Conservation (phyloP, 805 yeast genomes). For the Myxozyma sirexii region DNA sequence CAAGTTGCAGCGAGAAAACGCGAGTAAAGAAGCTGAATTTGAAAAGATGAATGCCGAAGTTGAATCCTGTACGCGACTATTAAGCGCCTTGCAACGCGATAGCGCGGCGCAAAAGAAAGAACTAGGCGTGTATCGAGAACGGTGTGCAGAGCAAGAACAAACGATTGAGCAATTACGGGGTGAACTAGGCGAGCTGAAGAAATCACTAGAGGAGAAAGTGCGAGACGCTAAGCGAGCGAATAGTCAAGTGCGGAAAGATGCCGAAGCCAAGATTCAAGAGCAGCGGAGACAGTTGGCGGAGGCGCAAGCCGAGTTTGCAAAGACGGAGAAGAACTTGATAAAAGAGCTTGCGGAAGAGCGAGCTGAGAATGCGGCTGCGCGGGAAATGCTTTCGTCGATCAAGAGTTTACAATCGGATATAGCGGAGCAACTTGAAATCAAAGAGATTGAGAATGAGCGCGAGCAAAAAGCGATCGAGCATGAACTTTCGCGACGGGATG, state of each 20-base stretch:
- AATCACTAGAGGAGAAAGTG: background rate
- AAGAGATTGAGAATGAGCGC: constrained; percentile 5
- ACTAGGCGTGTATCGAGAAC: background rate
- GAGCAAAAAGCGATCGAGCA: constrained; percentile 7
- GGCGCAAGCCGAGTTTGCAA: background rate
- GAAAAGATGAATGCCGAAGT: constrained; percentile 17
- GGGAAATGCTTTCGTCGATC: background rate
- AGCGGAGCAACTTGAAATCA: background rate
- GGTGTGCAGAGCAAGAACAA: constrained; percentile 11
- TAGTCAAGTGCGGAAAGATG: background rate
- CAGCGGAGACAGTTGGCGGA: constrained; percentile 10
- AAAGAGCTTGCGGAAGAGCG: constrained; percentile 1
- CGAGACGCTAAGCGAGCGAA: background rate
- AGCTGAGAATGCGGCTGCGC: background rate
- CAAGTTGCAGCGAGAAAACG: background rate
- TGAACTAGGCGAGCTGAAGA: background rate
- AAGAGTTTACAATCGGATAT: background rate
- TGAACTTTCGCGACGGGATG: constrained; percentile 9
- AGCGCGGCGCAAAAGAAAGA: constrained; percentile 19
- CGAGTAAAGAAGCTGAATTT: constrained; percentile 13
- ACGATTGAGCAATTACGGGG: constrained; percentile 1
- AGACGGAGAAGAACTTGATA: background rate
- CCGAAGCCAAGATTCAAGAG: constrained; percentile 2
- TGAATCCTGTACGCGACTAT: constrained; percentile 16
- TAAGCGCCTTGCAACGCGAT: constrained; percentile 24